phyloP scores from a whole-genome alignment of 805 yeast genomes.

The Candida coquimbonensis region DNA sequence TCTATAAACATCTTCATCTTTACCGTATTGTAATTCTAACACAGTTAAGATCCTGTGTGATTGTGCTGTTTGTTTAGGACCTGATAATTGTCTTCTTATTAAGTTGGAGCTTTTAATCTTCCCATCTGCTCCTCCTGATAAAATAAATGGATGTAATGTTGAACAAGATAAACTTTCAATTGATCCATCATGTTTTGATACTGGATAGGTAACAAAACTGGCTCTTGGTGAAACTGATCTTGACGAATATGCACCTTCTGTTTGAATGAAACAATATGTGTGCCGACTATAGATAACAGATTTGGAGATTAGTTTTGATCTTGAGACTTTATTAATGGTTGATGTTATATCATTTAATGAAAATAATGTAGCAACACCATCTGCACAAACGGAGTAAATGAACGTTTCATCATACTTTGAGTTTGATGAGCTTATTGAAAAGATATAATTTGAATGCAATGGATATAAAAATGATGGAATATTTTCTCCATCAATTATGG shows the following conservation, averaged over 20 bases:
- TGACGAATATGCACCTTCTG: conserved; percentile 35
- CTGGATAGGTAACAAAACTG: conserved; percentile 24
- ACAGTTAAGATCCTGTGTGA: conserved; percentile 26
- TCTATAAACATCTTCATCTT: conserved; percentile 31
- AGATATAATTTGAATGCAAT: conserved; percentile 31
- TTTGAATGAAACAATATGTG: conserved; percentile 30
- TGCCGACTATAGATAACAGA: conserved; percentile 26
- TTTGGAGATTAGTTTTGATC: conserved; percentile 27
- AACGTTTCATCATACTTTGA: conserved; percentile 28
- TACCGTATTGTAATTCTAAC: conserved; percentile 36
- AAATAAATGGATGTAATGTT: conserved; percentile 37
- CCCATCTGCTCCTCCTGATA: conserved; percentile 48
- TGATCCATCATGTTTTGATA: conserved; percentile 35
- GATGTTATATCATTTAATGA: conserved; percentile 27
- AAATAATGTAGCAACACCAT: conserved; percentile 33
- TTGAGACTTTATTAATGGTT: conserved; percentile 24
- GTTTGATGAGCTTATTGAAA: conserved; percentile 27
- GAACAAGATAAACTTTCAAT: conserved; percentile 35
- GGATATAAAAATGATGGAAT: conserved; percentile 33
- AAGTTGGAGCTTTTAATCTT: conserved; percentile 33
- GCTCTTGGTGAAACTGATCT: conserved; percentile 32
- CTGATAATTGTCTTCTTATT: conserved; percentile 29
- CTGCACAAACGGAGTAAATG: conserved; percentile 32
- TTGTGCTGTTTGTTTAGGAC: conserved; percentile 24
- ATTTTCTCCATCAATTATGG: conserved; percentile 21